These are phyloP conservation scores for Begonia masoniana DNA, from an alignment of 306 rosid genomes.

Conservation along the genomic window DNA sequence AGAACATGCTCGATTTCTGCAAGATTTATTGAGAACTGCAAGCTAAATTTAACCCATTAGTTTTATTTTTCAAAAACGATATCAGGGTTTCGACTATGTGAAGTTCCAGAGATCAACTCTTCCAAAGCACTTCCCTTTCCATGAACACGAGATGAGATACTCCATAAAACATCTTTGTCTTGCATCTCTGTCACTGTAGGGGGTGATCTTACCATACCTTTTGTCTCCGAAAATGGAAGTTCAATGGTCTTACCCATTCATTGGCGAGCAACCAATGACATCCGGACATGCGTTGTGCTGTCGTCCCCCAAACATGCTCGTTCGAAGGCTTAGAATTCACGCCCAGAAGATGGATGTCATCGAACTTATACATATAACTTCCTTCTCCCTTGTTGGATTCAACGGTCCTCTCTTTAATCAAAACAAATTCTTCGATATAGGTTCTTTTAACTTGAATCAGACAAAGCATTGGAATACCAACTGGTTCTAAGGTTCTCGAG, in stretches of 20 bases:
- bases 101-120: constrained; percentile 5
- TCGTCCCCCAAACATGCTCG: constrained; percentile 41
- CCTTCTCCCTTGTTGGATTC: constrained; percentile 2
- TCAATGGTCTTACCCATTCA: constrained; percentile 29
- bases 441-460: constrained; percentile 47
- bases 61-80: constrained; percentile 23
- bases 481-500: constrained; percentile 46
- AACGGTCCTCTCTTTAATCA: too few relatives aligned
- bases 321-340: constrained; percentile 24
- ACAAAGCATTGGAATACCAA: constrained; percentile 55
- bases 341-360: constrained; percentile 45
- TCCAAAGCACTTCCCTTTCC: constrained; percentile 11
- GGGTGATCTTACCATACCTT: constrained; percentile 27
- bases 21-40: neutral
- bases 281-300: constrained; percentile 41
- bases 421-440: neutral
- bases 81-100: constrained; percentile 51
- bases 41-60: neutral
- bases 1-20: too few relatives aligned
- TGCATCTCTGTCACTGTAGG: constrained; percentile 16
- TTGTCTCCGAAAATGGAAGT: constrained; percentile 34
- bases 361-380: constrained; percentile 17
- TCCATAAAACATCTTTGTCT: constrained; percentile 44
- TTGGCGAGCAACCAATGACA: constrained; percentile 54
- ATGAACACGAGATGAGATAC: constrained; percentile 38